Base-by-base conservation (phyloP, 176 grass and related monocot genomes). In the Juncus inflexus region DNA sequence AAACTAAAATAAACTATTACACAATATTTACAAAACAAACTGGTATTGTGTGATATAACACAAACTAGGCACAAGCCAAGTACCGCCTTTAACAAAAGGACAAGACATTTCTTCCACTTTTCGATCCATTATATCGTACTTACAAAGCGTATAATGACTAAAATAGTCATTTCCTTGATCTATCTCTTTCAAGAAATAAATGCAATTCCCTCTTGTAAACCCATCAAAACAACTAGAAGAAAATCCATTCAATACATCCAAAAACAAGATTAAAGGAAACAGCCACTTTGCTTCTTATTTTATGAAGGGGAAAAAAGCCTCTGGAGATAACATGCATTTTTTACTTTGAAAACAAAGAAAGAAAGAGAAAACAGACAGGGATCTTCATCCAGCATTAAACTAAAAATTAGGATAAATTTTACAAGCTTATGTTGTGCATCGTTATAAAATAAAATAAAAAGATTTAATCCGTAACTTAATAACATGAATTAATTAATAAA, bases 11-110 rank as follows among this genome's bases (percentile, higher is more conserved):
- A 7, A 15, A 12, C 47, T 5, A 36, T n/a, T 28, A 52, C 49
- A 67, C 12, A 15, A 67, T 9, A 12, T 67, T 50, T 67, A 7
- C 13, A 67, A 50, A 37, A 36, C 64, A 67, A 67, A 67, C 2
- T 12, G 16, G n/a, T 6, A 67, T 12, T n/a, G 8, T 36, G 49
- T 5, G 64, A 52, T 4, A n/a, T n/a, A n/a, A n/a, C 67, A 41
- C 40, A 70, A 55, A 50, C 67, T 70, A 43, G 67, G 67, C n/a
- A 70, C 12, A 70, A 70, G 16, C 67, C 67, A 70, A 70, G 50
- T 70, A 16, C 67, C 67, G 3, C 67, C 67, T 10, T 70, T 57
- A 19, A 15, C 37, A 43, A 70, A 58, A 43, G 67, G 52, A 37
- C 52, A 70, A 43, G 52, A 11, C 28, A 70, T 12, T 16, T 11